phyloP scores from a whole-genome alignment of 345 rosid species.

The Lepidium africanum region DNA sequence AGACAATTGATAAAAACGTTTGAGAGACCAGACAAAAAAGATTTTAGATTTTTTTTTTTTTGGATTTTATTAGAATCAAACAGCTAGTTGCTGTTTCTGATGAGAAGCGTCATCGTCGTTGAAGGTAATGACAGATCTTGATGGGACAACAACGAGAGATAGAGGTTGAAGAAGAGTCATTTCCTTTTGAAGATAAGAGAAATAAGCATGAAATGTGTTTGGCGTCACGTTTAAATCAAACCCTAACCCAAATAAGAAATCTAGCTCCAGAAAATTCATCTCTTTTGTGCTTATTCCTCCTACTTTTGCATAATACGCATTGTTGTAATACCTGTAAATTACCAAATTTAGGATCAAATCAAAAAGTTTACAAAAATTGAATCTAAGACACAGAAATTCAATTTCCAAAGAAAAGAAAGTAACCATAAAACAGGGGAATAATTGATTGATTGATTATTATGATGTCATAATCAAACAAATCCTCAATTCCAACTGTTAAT shows the following conservation, averaged over 20 bases:
- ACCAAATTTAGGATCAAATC: slow-evolving; percentile 19
- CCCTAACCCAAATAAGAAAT: slow-evolving; percentile 75
- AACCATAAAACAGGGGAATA: neutral
- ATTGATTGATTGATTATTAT: neutral
- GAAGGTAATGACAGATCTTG: slow-evolving; percentile 39
- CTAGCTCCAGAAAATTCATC: slow-evolving; percentile 82
- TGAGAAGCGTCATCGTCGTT: slow-evolving; percentile 66
- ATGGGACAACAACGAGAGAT: slow-evolving; percentile 18
- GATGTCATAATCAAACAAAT: neutral
- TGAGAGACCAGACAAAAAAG: neutral
- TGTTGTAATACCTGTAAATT: slow-evolving; percentile 53
- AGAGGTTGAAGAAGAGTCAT: slow-evolving; percentile 52
- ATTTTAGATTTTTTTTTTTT: slow-evolving; percentile 30
- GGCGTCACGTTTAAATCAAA: slow-evolving; percentile 79
- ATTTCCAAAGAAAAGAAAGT: slow-evolving; percentile 1
- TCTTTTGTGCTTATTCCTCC: slow-evolving; percentile 85
- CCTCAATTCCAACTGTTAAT: neutral
- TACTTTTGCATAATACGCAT: slow-evolving; percentile 86
- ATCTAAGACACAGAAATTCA: neutral
- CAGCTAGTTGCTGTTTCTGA: slow-evolving; percentile 62
- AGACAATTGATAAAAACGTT: neutral
- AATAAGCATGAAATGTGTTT: slow-evolving; percentile 59
- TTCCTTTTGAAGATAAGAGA: slow-evolving; percentile 59
- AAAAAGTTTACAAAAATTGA: neutral
- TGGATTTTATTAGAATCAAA: slow-evolving; percentile 26